Evolutionary conservation across 352 stramenopile species (phyloP).

Genomic region (Peronospora belbahrii): DNA sequence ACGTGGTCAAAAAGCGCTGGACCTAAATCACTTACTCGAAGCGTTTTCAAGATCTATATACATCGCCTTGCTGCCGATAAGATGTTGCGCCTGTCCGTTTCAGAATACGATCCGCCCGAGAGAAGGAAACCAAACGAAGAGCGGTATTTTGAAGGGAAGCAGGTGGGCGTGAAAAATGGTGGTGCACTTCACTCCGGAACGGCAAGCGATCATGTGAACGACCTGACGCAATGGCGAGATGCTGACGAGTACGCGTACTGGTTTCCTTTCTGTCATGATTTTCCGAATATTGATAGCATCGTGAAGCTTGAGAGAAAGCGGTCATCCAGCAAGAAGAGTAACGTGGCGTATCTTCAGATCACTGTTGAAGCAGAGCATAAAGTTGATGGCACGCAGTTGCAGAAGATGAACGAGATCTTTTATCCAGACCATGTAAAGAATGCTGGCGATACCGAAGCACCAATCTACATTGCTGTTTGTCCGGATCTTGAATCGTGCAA

Average conservation of each 20-base stretch:
- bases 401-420: conserved; percentile 9
- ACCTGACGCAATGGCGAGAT: conserved; percentile 9
- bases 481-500: conserved; percentile 8
- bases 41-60: conserved; percentile 10
- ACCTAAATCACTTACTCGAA: conserved; percentile 10
- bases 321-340: conserved; percentile 1
- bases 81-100: conserved; percentile 3
- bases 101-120: conserved; percentile 5
- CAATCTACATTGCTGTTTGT: conserved; percentile 12
- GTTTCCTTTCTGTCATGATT: conserved; percentile 16
- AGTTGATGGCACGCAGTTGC: conserved; percentile 7
- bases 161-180: conserved; percentile 4
- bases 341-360: conserved; percentile 9
- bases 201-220: background rate
- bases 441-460: conserved; percentile 2
- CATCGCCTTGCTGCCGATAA: conserved; percentile 7
- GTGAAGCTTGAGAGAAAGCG: conserved; percentile 11
- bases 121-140: conserved; percentile 1
- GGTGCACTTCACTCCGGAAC: conserved; percentile 11
- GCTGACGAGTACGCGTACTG: conserved; percentile 10
- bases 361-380: conserved; percentile 1
- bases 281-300: conserved; percentile 19
- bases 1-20: background rate
- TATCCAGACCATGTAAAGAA: conserved; percentile 6
- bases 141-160: conserved; percentile 1